phyloP scores from a whole-genome alignment of 139 green algal species.

The Tetradesmus lagerheimii region DNA sequence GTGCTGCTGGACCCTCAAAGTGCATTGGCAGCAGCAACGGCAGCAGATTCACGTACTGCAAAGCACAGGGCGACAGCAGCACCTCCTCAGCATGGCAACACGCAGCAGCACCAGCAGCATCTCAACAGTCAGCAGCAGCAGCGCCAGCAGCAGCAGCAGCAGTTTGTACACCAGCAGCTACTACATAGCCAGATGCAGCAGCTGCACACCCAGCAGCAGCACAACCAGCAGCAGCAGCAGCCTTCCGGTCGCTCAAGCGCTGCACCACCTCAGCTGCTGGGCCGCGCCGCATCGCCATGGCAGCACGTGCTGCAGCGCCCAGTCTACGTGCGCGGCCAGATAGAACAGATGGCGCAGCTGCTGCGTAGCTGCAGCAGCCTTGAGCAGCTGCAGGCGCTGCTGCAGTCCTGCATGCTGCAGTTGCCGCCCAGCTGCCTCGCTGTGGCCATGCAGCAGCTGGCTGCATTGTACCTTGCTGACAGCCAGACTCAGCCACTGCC shows the following conservation, averaged over 20 bases:
- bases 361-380: background rate
- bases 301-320: conserved; percentile 4
- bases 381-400: background rate
- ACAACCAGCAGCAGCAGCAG: conserved; percentile 3
- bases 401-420: background rate
- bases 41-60: background rate
- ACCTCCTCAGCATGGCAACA: background rate
- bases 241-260: background rate
- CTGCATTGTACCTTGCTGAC: background rate
- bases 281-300: background rate
- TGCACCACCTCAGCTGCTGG: background rate
- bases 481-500: background rate
- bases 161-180: background rate
- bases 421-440: conserved; percentile 5
- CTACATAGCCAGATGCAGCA: conserved; percentile 15
- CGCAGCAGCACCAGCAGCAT: conserved; percentile 3
- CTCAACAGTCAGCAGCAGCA: background rate
- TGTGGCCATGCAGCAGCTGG: conserved; percentile 26
- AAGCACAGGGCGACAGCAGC: background rate
- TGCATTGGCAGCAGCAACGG: background rate
- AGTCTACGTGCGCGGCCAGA: conserved; percentile 1
- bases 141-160: background rate
- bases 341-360: background rate
- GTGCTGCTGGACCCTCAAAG: background rate
- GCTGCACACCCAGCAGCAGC: background rate